Evolutionary conservation across 805 yeast genomes (phyloP), one percentile per base, ranked within the genome.

Genomic region (Yamadazyma laniorum): DNA sequence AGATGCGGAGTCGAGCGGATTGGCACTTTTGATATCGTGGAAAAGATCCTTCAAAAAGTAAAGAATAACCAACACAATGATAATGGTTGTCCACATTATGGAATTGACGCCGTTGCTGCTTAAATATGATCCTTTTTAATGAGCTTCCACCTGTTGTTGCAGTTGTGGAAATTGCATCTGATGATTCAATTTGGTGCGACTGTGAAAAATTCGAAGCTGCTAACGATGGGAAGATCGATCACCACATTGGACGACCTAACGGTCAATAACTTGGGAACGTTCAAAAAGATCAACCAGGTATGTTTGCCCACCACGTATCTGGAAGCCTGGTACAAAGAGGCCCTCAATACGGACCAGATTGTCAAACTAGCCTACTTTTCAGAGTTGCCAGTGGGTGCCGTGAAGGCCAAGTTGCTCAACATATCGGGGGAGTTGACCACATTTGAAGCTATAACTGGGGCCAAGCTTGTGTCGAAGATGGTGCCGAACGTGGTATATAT

Each of bases 311-410:
- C 73, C 0, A 39, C 54, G 2, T 82, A 77, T 50, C 52, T 77
- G 1, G 75, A 74, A 1, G 46, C 60, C 2, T 81, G 82, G 72
- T 79, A 80, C 45, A 48, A 66, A 21, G 71, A 71, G 16, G 63
- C 77, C 11, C 56, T 72, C 18, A 63, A 68, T 2, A 31, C 67
- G 1, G 78, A 69, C 17, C 80, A 78, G 19, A 61, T 82, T 23
- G 71, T 73, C 23, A 72, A 80, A 52, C 62, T 80, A 39, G 85
- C 82, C 0, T 85, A 70, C 60, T 83, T 72, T 58, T 75, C 82
- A 34, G 95, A 84, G 52, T 75, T 85, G 5, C 88, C 95, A 6
- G 91, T 88, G 3, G 96, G 93, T 12, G 82, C 80, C 3, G 63
- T 88, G 34, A 79, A 80, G 43, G 82, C 84, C 39, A 70, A 67